Conservation (phyloP, 345 rosid genomes). For the Boechera divaricarpa region DNA sequence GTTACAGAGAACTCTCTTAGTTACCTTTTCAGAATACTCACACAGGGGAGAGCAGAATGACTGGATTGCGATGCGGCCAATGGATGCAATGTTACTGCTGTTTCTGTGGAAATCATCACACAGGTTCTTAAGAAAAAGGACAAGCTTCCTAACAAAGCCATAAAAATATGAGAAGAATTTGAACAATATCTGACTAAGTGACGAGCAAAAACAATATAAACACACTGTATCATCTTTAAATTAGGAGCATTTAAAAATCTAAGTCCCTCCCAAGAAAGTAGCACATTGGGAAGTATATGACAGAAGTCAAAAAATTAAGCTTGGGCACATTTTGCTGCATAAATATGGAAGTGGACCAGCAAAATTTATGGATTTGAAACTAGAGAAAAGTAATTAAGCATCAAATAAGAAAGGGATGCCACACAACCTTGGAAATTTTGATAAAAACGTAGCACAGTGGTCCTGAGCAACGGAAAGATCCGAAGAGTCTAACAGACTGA, state of each 20-base stretch:
- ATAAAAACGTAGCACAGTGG: conserved; percentile 65
- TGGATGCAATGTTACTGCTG: conserved; percentile 53
- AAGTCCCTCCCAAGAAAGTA: background rate
- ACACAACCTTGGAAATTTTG: conserved; percentile 65
- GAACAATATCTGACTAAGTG: background rate
- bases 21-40: conserved; percentile 68
- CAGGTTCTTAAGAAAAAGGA: background rate
- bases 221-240: background rate
- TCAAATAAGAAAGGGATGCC: conserved; percentile 31
- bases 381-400: conserved; percentile 8
- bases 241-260: background rate
- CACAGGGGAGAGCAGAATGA: conserved; percentile 92
- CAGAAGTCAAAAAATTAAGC: background rate
- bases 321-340: background rate
- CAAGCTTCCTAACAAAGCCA: conserved; percentile 1
- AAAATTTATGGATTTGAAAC: conserved; percentile 2
- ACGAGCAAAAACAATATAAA: background rate
- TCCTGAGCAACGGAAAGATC: conserved; percentile 60
- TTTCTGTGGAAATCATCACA: conserved; percentile 51
- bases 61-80: conserved; percentile 84
- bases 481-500: conserved; percentile 66
- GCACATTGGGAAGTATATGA: background rate
- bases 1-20: conserved; percentile 33
- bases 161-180: background rate
- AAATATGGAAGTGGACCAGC: background rate